Evolutionary conservation across 768 basidiomycete species (phyloP), one percentile per base, ranked within the genome.

Genomic region (Phaffia australis): DNA sequence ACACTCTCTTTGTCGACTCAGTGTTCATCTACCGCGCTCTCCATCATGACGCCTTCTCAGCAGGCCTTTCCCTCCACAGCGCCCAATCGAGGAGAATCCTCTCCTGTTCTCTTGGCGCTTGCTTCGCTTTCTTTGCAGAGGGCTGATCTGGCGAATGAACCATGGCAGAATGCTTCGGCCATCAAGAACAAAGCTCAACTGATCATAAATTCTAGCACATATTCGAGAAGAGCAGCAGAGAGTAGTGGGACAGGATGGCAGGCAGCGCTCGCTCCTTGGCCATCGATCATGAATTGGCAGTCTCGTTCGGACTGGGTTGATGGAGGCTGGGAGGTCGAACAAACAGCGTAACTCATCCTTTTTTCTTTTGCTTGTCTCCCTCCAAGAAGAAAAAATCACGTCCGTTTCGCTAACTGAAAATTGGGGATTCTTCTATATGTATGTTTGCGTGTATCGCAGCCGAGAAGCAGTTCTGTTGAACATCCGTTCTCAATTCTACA

Each of bases 1-100:
- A 49, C 54, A 19, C 51, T 63, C 29, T 63, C 61, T 30, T 35
- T 52, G 29, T 35, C 61, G 18, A 63, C 61, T 21, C 61, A 63
- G 18, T 46, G 42, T n/a, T 63, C 61, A 23, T 52, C 61, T 23
- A 48, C 61, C 0, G 61, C 61, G n/a, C 29, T 63, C 23, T 32
- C 23, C 25, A 49, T 63, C 23, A n/a, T 63, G 14, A 60, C 59
- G n/a, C n/a, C 32, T 27, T 19, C 47, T 5, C 46, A 42, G 15
- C 30, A 46, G 46, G 59, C 59, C 3, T 60, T 60, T 46, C 59
- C 59, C 3, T 60, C 59, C n/a, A 49, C 59, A 25, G 48, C 59
- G 46, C 29, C 59, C 29, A 42, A 5, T 23, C 23, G 46, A 18
- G 7, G 46, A 18, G n/a, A 19, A 23, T n/a, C 46, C 21, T 35